A percentile compares a stretch with the other conserved stretches of the same genome.
Evolutionary conservation across 179 eudicot species (phyloP).

Genomic region (Beta corolliflora): DNA sequence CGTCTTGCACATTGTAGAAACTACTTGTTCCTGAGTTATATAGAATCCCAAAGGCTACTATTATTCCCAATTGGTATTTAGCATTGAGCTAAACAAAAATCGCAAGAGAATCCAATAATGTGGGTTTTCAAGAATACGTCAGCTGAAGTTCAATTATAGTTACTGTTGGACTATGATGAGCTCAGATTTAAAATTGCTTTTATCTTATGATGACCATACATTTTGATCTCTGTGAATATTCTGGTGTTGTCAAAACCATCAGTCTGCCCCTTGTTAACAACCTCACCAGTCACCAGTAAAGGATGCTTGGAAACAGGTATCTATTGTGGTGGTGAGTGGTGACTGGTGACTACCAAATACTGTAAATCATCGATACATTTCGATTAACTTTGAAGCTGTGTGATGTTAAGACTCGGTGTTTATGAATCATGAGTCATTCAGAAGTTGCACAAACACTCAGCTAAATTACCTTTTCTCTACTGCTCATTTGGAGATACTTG

Average conservation of each 20-base stretch:
- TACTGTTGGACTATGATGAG: neutral
- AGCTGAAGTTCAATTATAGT: too few relatives aligned
- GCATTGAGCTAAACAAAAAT: neutral
- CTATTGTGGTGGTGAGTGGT: neutral
- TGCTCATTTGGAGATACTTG: neutral
- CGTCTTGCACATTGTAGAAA: too few relatives aligned
- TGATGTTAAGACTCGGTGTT: neutral
- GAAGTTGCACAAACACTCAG: neutral
- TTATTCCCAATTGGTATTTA: neutral
- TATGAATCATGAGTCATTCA: neutral
- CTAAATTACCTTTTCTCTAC: neutral
- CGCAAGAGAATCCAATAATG: neutral
- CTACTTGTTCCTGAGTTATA: too few relatives aligned
- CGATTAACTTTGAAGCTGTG: neutral
- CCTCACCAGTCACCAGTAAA: neutral
- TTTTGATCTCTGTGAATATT: neutral
- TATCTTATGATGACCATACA: neutral
- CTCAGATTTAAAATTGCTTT: neutral
- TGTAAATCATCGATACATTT: neutral
- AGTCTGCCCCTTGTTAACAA: neutral
- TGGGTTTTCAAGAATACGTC: neutral
- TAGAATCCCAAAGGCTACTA: too few relatives aligned
- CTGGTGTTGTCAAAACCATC: neutral
- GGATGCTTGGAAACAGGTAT: neutral
- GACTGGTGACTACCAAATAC: neutral